These are phyloP conservation scores for Parastagonospora nodorum DNA, from an alignment of 2,329 filamentous ascomycete species.

Conservation along the genomic window DNA sequence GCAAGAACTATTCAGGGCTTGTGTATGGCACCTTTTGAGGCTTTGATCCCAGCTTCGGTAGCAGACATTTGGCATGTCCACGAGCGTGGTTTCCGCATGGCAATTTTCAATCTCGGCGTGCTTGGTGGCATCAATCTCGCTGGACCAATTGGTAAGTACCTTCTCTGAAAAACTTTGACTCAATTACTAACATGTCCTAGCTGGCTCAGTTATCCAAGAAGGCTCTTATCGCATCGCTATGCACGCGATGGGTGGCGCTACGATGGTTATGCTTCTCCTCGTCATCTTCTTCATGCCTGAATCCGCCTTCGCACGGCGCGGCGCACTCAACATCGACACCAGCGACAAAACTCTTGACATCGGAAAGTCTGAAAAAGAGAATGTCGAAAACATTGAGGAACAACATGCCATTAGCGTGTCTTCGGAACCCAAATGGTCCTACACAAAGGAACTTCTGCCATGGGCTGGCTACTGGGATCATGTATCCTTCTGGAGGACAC, in stretches of 20 bases:
- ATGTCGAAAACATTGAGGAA: conserved; percentile 13
- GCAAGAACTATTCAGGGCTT: conserved; percentile 27
- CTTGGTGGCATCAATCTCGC: conserved; percentile 33
- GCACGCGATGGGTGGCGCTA: conserved; percentile 29
- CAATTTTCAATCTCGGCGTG: conserved; percentile 32
- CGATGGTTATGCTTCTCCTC: conserved; percentile 25
- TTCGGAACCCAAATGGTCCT: conserved; percentile 10
- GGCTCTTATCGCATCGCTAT: conserved; percentile 23
- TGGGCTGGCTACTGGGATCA: conserved; percentile 27
- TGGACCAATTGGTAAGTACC: conserved; percentile 17
- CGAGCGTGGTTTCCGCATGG: conserved; percentile 28
- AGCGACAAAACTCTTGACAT: conserved; percentile 12
- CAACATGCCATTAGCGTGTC: not conserved
- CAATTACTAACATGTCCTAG: conserved; percentile 1
- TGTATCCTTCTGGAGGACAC: conserved; percentile 26
- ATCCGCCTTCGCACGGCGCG: conserved; percentile 16
- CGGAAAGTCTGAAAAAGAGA: conserved; percentile 12
- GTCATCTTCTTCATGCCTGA: conserved; percentile 34
- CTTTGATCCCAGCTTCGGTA: conserved; percentile 29
- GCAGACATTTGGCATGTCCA: conserved; percentile 32
- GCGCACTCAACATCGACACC: conserved; percentile 25
- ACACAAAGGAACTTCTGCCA: conserved; percentile 12
- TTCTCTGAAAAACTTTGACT: not conserved
- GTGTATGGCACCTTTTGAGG: conserved; percentile 33
- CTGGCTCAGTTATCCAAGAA: conserved; percentile 28